Evolutionary conservation across 768 basidiomycete genomes (phyloP).

Genomic region (Tephrocybe sp.): DNA sequence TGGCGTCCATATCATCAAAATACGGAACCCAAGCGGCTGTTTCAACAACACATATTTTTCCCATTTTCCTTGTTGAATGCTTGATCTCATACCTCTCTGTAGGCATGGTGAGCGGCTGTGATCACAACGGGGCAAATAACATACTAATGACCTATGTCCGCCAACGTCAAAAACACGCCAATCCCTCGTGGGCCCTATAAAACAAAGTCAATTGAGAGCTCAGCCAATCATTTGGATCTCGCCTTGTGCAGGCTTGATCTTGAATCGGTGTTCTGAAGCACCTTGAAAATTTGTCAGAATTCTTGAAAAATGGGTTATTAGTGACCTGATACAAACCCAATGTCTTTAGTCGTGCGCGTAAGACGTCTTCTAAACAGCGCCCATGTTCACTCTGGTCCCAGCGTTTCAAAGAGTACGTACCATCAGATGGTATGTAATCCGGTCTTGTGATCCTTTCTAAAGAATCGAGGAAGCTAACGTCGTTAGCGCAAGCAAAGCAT

Average conservation of each 20-base stretch:
- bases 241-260: slow-evolving; percentile 44
- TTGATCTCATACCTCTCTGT: slow-evolving; percentile 16
- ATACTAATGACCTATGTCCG: slow-evolving; percentile 65
- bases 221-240: slow-evolving; percentile 12
- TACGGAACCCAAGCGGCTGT: slow-evolving; percentile 58
- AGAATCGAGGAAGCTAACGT: slow-evolving; percentile 64
- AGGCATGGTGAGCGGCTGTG: neutral
- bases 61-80: neutral
- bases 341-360: slow-evolving; percentile 70
- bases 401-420: slow-evolving; percentile 30
- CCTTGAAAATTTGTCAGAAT: slow-evolving; percentile 32
- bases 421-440: slow-evolving; percentile 68
- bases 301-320: neutral
- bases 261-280: slow-evolving; percentile 71
- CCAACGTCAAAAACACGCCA: slow-evolving; percentile 57
- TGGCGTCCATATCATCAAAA: slow-evolving; percentile 72
- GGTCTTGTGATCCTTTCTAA: slow-evolving; percentile 60
- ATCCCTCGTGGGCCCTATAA: slow-evolving; percentile 28
- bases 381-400: neutral
- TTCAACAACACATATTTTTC: neutral
- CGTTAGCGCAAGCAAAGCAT: slow-evolving; percentile 24
- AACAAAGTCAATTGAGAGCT: neutral
- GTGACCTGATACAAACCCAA: slow-evolving; percentile 31
- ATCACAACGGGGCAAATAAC: slow-evolving; percentile 23
- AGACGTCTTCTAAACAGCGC: slow-evolving; percentile 57